Evolutionary conservation across 2,329 filamentous ascomycete species (phyloP), one percentile per base, ranked within the genome.

Genomic region (Fusarium equiseti): DNA sequence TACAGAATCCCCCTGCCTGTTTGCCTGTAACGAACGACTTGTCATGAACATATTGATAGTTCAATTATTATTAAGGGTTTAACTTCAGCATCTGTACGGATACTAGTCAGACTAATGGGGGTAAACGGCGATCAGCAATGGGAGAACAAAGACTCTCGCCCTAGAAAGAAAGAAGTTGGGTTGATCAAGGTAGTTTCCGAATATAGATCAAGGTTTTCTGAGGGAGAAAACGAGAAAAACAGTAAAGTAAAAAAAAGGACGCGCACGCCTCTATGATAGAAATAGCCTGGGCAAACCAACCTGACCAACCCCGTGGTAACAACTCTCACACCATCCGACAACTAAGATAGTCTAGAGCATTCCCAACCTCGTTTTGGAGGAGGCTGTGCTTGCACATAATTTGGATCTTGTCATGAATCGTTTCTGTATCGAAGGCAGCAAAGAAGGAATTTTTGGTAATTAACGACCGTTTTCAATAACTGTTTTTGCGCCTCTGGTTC

Each of bases 211-310:
- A 57, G 15, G 42, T 38, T 31, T 40, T 52, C 27, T 9, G 29
- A 35, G 32, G 18, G 38, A 44, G 40, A 24, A 38, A 24, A 22
- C 22, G 16, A 38, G 49, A 50, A 18, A 38, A 18, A 20, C 13
- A 53, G 50, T 43, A 53, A 43, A 53, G 50, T 53, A 52, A 26
- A 57, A 60, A 31, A 61, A 50, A 64, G 68, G 68, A 65, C 68
- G 68, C 68, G 68, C 68, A 69, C 59, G 64, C 68, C 51, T 69
- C 58, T 63, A 62, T 22, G 27, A 49, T 58, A 12, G 40, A 65
- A 53, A 52, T 56, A 24, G 13, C n/a, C 29, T 48, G 32, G 32
- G 20, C 32, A 38, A 55, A 32, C 40, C 59, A 64, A 22, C 42
- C 27, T 48, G 20, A 46, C 62, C 51, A 65, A 66, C 62, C 67